Base-by-base conservation (phyloP, 1,284 basidiomycete species). In the Coniferiporia weirii region DNA sequence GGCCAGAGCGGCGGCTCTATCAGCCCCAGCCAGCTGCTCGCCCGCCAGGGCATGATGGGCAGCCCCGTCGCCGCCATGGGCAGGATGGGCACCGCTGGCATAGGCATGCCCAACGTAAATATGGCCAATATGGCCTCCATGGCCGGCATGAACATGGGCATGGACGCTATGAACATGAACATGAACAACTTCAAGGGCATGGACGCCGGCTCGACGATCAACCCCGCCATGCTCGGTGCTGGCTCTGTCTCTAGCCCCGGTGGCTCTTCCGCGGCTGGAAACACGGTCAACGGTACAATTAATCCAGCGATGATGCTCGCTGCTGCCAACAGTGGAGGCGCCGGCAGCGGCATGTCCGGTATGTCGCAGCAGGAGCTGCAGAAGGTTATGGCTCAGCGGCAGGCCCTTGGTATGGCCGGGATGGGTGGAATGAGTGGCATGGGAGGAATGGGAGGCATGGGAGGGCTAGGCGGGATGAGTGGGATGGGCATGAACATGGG, bases 341-440 rank as follows among this genome's bases (percentile, higher is more conserved):
- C 10, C 13, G 13, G 36, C 43, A n/a, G 17, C 35, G 44, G 6
- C 34, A 45, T 47, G 20, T 6, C 53, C 34, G 46, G 48, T 17
- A 62, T 62, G 49, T 60, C 61, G 7, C 36, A 36, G 40, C 63
- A 62, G 38, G 62, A 64, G 4, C 32, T 61, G 13, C 64, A 63
- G 35, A 63, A 63, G 32, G 46, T 52, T 22, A 61, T 61, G 55
- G 51, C 49, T 4, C 62, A 63, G 40, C 59, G 60, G 7, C 63
- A 64, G 32, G 36, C 52, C 1, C 54, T 59, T 52, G 35, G 32
- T 43, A 59, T 59, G 58, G 38, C 35, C 20, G 50, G 27, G 0
- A 59, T 47, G 45, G 44, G n/a, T 10, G 50, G 40, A 19, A 52
- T 58, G 50, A 57, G 59, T 12, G 59, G 55, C 12, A 35, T 53